Evolutionary conservation across 1,284 basidiomycete species (phyloP), one percentile per base, ranked within the genome.

Genomic region (Mycena sp.): DNA sequence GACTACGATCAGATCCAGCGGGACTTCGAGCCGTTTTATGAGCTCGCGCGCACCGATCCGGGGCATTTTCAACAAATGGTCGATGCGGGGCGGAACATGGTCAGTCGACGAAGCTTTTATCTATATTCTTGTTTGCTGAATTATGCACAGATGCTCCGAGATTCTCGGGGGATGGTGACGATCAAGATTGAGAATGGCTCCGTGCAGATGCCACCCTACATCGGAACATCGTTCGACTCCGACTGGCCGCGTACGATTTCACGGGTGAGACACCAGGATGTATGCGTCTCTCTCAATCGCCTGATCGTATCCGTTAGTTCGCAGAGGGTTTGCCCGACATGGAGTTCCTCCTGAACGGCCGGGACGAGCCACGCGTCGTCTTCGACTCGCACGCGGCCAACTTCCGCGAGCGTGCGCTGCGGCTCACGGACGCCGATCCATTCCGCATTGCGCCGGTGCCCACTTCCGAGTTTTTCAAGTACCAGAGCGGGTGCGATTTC

Each of bases 1-100:
- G 58, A 63, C 1, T 67, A 67, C 32, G 65, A 58, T 51, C 65
- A 63, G 44, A 67, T 67, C 11, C 54, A 60, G n/a, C 57, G 57
- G n/a, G 61, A 67, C 40, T 63, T 67, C n/a, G 61, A 63, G 53
- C 65, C 65, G 21, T 67, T 60, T 46, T 63, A 67, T 30, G 58
- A 63, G 21, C 16, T 63, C n/a, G 65, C 61, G 9, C 7, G 14
- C 16, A 35, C 51, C 16, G 26, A 61, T 1, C 61, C 56, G 19
- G 23, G 3, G 7, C 30, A 58, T 32, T 67, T 67, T 38, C 56
- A 41, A 30, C 9, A 29, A 5, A 58, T 54, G 61, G 46, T 67
- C 23, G 37, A 61, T 3, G 41, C 45, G 5, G 61, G 58, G 17
- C 38, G 26, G 12, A 32, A 38, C 16, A 30, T 43, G 65, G 65